A percentile compares a stretch with the other conserved stretches of the same genome.
phyloP scores from a whole-genome alignment of 306 rosid species.

The Glycyrrhiza uralensis region DNA sequence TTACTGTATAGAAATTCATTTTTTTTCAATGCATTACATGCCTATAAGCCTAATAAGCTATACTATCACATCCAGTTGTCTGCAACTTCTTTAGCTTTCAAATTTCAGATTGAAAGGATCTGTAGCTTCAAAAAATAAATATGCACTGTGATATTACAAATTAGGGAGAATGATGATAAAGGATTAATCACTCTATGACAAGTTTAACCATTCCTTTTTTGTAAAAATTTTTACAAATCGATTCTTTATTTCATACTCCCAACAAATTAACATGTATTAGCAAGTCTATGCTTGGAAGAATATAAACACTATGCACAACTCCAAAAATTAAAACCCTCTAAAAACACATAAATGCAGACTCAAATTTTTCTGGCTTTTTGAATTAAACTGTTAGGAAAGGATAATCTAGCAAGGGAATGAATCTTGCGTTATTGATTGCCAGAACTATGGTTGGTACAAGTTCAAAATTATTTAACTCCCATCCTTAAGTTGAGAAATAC shows the following conservation, averaged over 20 bases:
- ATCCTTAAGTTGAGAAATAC: neutral
- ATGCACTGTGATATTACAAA: neutral
- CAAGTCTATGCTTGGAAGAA: neutral
- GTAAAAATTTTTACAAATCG: neutral
- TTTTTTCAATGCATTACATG: neutral
- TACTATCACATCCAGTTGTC: constrained; percentile 1
- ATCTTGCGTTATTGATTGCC: neutral
- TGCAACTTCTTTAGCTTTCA: constrained; percentile 13
- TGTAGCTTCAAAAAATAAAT: neutral
- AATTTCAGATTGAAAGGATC: constrained; percentile 13
- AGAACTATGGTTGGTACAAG: constrained; percentile 12
- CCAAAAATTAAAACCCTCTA: neutral
- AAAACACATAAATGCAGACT: constrained; percentile 2
- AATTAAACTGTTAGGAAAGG: neutral
- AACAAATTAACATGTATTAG: constrained; percentile 5
- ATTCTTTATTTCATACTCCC: neutral
- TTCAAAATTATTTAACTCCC: neutral
- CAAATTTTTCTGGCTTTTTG: neutral
- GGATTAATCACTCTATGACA: neutral
- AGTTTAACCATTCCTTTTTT: neutral
- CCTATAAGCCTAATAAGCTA: neutral
- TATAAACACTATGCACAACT: neutral
- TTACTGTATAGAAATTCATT: neutral
- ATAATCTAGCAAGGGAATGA: constrained; percentile 14
- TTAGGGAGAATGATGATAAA: neutral